These are phyloP conservation scores for Penicillium coprophilum DNA, from an alignment of 495 filamentous ascomycete genomes.

Conservation along the genomic window DNA sequence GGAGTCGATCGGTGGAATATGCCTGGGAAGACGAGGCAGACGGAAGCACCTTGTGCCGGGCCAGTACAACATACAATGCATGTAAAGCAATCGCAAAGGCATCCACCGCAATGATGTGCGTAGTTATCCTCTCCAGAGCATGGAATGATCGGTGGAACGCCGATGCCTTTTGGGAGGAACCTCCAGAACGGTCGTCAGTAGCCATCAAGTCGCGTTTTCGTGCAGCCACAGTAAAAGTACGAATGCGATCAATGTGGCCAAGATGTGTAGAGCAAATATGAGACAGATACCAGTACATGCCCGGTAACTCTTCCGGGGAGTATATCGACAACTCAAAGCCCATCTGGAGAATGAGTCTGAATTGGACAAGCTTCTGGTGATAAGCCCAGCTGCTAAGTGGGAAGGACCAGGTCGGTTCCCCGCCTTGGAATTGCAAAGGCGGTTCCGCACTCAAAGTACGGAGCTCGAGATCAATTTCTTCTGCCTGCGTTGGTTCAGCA, in stretches of 20 bases:
- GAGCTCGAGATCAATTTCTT: slow-evolving; percentile 73
- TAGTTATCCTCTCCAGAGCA: slow-evolving; percentile 58
- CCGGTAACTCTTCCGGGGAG: slow-evolving; percentile 77
- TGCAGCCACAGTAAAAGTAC: slow-evolving; percentile 52
- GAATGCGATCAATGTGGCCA: slow-evolving; percentile 67
- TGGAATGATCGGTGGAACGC: slow-evolving; percentile 54
- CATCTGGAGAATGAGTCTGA: slow-evolving; percentile 86
- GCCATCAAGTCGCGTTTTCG: slow-evolving; percentile 31
- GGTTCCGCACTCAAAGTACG: slow-evolving; percentile 61
- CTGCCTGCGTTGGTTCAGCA: slow-evolving; percentile 46
- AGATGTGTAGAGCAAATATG: slow-evolving; percentile 51
- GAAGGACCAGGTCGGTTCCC: slow-evolving; percentile 56
- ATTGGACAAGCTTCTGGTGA: slow-evolving; percentile 79
- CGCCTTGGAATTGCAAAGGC: slow-evolving; percentile 47
- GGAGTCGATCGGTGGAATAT: slow-evolving; percentile 66
- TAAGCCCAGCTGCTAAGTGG: slow-evolving; percentile 88
- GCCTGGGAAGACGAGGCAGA: slow-evolving; percentile 55
- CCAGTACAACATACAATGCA: slow-evolving; percentile 65
- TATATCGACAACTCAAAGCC: slow-evolving; percentile 96
- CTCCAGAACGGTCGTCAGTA: slow-evolving; percentile 3
- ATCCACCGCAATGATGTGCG: slow-evolving; percentile 67
- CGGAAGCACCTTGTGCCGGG: slow-evolving; percentile 58
- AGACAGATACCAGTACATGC: slow-evolving; percentile 82
- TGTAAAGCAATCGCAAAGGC: slow-evolving; percentile 69
- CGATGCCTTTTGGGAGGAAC: slow-evolving; percentile 26